These are phyloP conservation scores for Ceratobasidium sp. DNA, from an alignment of 1,284 basidiomycete genomes.

Conservation along the genomic window DNA sequence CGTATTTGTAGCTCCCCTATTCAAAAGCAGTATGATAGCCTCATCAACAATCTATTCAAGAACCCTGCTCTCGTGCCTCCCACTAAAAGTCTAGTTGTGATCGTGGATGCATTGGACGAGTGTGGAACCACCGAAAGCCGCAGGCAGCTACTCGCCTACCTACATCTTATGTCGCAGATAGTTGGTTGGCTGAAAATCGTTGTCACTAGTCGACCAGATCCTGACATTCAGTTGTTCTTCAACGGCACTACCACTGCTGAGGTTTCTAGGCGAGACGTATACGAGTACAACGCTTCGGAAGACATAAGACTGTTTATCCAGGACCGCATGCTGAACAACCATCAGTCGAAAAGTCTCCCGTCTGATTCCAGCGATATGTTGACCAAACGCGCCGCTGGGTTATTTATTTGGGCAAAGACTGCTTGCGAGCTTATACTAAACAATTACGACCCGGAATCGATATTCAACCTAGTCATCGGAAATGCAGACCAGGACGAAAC, in stretches of 20 bases:
- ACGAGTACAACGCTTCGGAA: background rate
- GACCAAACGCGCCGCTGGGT: constrained; percentile 1
- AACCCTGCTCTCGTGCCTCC: background rate
- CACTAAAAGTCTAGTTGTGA: background rate
- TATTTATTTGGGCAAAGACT: constrained; percentile 41
- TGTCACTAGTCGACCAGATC: constrained; percentile 35
- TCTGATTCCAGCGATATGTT: background rate
- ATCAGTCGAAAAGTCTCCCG: background rate
- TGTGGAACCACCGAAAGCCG: background rate
- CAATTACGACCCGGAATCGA: background rate
- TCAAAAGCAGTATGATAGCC: background rate
- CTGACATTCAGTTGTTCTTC: background rate
- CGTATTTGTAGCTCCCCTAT: background rate
- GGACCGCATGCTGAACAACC: background rate
- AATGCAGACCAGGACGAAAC: background rate
- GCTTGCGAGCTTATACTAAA: background rate
- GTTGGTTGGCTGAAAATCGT: constrained; percentile 10
- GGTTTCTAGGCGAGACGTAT: background rate
- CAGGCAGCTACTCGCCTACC: background rate
- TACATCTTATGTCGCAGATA: background rate
- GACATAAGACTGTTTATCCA: background rate
- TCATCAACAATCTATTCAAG: background rate
- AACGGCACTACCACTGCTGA: too few relatives aligned
- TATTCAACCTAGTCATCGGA: background rate
- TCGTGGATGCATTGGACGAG: constrained; percentile 39